These are phyloP conservation scores for Phytophthora palmivora DNA, from an alignment of 352 stramenopile species.

Conservation along the genomic window DNA sequence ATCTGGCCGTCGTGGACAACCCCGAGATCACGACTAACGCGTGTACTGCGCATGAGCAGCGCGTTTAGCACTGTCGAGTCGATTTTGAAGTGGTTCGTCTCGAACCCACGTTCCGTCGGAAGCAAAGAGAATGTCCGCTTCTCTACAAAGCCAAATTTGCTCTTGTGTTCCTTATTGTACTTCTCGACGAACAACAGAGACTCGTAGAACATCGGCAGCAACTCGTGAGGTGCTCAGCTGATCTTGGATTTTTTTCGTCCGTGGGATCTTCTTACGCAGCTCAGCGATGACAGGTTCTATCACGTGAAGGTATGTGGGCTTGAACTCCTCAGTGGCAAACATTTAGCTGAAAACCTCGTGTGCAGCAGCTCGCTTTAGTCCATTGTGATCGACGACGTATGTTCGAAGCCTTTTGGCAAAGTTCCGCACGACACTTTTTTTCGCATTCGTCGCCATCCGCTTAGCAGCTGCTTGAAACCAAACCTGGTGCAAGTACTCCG, in stretches of 20 bases:
- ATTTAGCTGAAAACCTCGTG: slow-evolving; percentile 6
- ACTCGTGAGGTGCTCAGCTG: slow-evolving; percentile 11
- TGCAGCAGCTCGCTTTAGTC: neutral
- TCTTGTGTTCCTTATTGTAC: slow-evolving; percentile 7
- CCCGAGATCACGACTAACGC: slow-evolving; percentile 2
- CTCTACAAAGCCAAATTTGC: neutral
- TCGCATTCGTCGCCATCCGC: slow-evolving; percentile 14
- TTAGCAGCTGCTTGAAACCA: neutral
- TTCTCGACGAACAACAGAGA: slow-evolving; percentile 14
- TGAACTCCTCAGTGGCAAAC: neutral
- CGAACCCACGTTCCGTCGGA: slow-evolving; percentile 9
- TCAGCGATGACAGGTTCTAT: slow-evolving; percentile 4
- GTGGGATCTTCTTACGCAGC: slow-evolving; percentile 3
- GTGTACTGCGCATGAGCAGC: slow-evolving; percentile 7
- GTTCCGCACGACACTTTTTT: slow-evolving; percentile 7
- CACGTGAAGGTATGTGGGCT: neutral
- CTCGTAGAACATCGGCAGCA: slow-evolving; percentile 14
- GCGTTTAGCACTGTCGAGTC: slow-evolving; percentile 3
- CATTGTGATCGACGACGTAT: slow-evolving; percentile 7
- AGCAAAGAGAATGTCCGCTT: slow-evolving; percentile 13
- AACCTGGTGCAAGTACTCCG: neutral
- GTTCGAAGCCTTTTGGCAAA: slow-evolving; percentile 5
- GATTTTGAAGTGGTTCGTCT: slow-evolving; percentile 2
- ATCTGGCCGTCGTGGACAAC: neutral
- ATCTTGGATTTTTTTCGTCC: slow-evolving; percentile 8